A percentile compares a stretch with the other conserved stretches of the same genome.
Conservation (phyloP, 768 basidiomycete species). For the Termitomyces sp. region DNA sequence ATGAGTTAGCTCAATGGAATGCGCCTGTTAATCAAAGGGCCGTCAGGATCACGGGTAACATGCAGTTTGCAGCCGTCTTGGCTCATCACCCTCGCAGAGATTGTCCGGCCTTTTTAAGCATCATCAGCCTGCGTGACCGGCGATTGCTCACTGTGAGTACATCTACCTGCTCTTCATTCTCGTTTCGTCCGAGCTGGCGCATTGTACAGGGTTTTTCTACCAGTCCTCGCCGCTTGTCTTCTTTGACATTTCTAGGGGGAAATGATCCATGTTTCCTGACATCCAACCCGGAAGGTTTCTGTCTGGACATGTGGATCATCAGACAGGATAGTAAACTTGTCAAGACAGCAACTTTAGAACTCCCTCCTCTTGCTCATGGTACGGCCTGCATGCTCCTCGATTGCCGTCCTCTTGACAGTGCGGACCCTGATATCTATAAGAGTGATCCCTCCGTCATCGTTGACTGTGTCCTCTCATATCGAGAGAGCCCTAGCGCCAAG, state of each 20-base stretch:
- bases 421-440: slow-evolving; percentile 1
- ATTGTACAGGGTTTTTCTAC: not conserved
- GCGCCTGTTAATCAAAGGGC: not conserved
- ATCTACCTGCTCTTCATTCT: not conserved
- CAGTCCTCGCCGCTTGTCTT: not conserved
- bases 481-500: not conserved
- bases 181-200: not conserved
- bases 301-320: slow-evolving; percentile 1
- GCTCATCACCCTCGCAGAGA: not conserved
- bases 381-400: not conserved
- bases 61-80: slow-evolving; percentile 1
- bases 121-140: not conserved
- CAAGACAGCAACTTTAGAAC: slow-evolving; percentile 3
- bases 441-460: slow-evolving; percentile 4
- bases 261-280: slow-evolving; percentile 2
- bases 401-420: slow-evolving; percentile 2
- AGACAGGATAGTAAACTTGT: not conserved
- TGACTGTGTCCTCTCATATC: not conserved
- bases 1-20: not conserved
- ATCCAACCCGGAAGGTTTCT: not conserved
- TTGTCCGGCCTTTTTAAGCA: not conserved
- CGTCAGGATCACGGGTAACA: not conserved
- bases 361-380: slow-evolving; percentile 1
- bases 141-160: not conserved
- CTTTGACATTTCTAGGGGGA: slow-evolving; percentile 5